Conservation (phyloP, 805 yeast genomes). For the Wickerhamomyces kurtzmanii region DNA sequence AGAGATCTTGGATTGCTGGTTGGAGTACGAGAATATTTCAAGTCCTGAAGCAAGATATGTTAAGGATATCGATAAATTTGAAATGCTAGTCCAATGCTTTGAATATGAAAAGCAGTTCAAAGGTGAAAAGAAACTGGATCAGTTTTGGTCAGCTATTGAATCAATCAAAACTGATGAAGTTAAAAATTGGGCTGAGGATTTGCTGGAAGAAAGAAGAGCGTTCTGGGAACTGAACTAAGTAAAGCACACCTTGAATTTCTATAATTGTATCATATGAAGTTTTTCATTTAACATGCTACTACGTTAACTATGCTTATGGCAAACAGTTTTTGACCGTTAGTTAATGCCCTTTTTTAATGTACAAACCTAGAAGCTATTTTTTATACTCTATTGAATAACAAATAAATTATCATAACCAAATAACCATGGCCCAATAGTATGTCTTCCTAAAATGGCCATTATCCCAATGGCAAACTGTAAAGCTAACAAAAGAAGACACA, state of each 20-base stretch:
- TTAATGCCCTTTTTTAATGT: background rate
- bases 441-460: conserved; percentile 60
- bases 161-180: conserved; percentile 67
- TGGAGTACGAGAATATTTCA: conserved; percentile 81
- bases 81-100: conserved; percentile 72
- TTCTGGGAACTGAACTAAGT: too few species aligned
- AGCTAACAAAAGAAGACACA: conserved; percentile 50
- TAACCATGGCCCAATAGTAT: conserved; percentile 73
- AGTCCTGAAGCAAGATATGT: conserved; percentile 81
- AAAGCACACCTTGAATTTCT: too few species aligned
- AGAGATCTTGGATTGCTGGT: conserved; percentile 67
- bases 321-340: background rate
- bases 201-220: conserved; percentile 33
- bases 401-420: conserved; percentile 84
- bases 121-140: conserved; percentile 48
- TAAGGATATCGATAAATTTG: conserved; percentile 90
- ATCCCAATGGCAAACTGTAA: conserved; percentile 64
- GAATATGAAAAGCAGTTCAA: conserved; percentile 69
- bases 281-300: conserved; percentile 1
- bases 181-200: conserved; percentile 54
- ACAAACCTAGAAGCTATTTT: background rate
- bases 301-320: background rate
- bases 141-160: conserved; percentile 55
- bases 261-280: too few species aligned
- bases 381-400: conserved; percentile 16